Conservation (phyloP, 148 eudicot genomes). For the Arbutus unedo region DNA sequence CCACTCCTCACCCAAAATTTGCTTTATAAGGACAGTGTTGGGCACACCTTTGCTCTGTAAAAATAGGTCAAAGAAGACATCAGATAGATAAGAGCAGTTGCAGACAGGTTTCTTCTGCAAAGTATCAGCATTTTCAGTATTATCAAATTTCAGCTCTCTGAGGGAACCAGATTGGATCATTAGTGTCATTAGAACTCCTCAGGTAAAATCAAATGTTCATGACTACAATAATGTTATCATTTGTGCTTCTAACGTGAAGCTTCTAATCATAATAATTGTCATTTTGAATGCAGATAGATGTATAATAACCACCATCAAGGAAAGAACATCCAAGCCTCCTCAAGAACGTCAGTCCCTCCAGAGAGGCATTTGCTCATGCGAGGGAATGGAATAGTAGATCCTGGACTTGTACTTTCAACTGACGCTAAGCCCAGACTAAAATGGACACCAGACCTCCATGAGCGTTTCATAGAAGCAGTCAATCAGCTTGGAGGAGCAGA, state of each 20-base stretch:
- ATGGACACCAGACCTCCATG: constrained; percentile 94
- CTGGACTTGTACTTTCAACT: constrained; percentile 86
- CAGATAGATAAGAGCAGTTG: constrained; percentile 27
- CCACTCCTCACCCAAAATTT: constrained; percentile 16
- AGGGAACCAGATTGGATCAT: constrained; percentile 9
- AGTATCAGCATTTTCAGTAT: constrained; percentile 7
- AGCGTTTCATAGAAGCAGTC: constrained; percentile 81
- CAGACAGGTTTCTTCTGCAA: constrained; percentile 18
- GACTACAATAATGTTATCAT: not conserved
- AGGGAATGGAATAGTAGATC: constrained; percentile 58
- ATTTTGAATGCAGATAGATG: constrained; percentile 41
- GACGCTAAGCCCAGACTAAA: constrained; percentile 90
- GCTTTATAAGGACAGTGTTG: constrained; percentile 56
- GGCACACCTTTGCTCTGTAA: constrained; percentile 28
- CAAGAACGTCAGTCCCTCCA: constrained; percentile 52
- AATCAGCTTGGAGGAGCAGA: constrained; percentile 97
- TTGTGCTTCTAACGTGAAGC: constrained; percentile 22
- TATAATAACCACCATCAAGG: constrained; percentile 57
- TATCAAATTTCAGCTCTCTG: constrained; percentile 2
- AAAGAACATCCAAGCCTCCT: constrained; percentile 47
- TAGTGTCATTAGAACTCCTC: not conserved
- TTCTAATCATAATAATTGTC: constrained; percentile 22
- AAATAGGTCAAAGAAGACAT: constrained; percentile 27
- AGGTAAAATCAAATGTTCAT: constrained; percentile 15
- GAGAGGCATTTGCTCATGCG: constrained; percentile 76